Percentiles rank a stretch among this genome's conserved stretches.
phyloP scores from a whole-genome alignment of 78 protist genomes.

The Chrysochromulina tobinii region DNA sequence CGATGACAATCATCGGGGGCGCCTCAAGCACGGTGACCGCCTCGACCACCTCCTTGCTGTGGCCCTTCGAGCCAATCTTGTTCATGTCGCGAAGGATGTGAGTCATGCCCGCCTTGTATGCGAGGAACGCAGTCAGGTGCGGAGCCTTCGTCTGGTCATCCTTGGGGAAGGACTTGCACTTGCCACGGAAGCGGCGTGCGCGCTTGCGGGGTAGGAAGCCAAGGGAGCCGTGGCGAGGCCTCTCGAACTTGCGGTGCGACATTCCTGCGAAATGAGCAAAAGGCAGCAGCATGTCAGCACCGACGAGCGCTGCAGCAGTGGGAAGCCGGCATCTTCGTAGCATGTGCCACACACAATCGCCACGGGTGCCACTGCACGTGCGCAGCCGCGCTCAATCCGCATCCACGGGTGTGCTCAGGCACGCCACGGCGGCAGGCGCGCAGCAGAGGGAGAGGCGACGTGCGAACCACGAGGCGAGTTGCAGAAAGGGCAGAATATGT shows the following conservation, averaged over 20 bases:
- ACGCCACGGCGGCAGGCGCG: no score
- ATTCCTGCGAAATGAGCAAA: neutral
- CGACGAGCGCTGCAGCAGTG: no score
- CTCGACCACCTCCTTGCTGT: slow-evolving; percentile 99
- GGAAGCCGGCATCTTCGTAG: no score
- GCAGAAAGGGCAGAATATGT: no score
- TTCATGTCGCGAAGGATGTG: slow-evolving; percentile 99
- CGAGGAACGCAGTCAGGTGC: slow-evolving; percentile 98
- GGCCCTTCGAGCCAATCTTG: slow-evolving; percentile 90
- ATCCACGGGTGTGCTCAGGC: no score
- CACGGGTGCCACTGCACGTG: no score
- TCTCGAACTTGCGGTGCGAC: slow-evolving; percentile 80
- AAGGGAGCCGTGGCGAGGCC: slow-evolving; percentile 99
- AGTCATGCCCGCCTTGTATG: slow-evolving; percentile 99
- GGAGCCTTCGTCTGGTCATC: slow-evolving; percentile 89
- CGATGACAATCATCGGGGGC: slow-evolving; percentile 98
- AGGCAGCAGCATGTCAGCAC: no score
- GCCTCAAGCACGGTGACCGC: slow-evolving; percentile 99
- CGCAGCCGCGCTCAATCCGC: no score
- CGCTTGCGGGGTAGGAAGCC: slow-evolving; percentile 99
- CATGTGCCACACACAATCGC: no score
- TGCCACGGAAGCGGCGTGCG: slow-evolving; percentile 87
- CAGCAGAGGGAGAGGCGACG: no score
- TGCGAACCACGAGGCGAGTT: no score
- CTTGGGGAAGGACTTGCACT: slow-evolving; percentile 95